Evolutionary conservation across 176 grass and related monocot genomes (phyloP), one percentile per base, ranked within the genome.

Genomic region (Otatea glauca): DNA sequence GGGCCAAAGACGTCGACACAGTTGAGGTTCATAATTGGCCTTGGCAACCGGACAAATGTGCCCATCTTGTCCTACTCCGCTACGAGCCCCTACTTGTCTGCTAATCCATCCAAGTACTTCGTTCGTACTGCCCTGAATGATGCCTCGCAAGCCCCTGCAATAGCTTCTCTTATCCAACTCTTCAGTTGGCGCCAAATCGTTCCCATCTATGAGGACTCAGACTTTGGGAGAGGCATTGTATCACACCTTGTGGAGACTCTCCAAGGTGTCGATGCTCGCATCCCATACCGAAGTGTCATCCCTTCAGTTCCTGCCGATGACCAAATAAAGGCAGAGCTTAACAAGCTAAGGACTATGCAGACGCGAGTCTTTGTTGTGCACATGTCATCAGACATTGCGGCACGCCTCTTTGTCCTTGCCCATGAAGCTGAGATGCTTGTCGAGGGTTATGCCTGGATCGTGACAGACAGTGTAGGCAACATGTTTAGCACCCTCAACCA

Each of bases 61-160:
- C 91, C 91, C 9, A 44, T 92, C 17, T 80, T 92, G 47, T 90
- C 91, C 23, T 92, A 87, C 77, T 71, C 84, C 14, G 84, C 87
- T n/a, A 89, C 24, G 6, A 86, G 69, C 16, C 78, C 65, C 21
- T 60, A 34, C 34, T 34, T 34, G 34, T 34, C 34, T 34, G 34
- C 34, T 34, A 34, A 34, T 34, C 34, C 34, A 34, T 34, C 34
- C 34, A 3, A 34, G 34, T 34, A 34, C 34, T 34, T 34, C 34
- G 34, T 34, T 34, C 34, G 34, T 34, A 34, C 34, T 34, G 34
- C 34, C 34, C 34, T 34, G 34, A 34, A 34, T 34, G 34, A 34
- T 34, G 34, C 34, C 34, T 34, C 34, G 34, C 34, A 34, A 34
- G 34, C 34, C 34, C 34, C 34, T 34, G 34, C 34, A 42, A 65